Percentiles rank a stretch among this genome's conserved stretches.
phyloP scores from a whole-genome alignment of 495 filamentous ascomycete species.

The Wilcoxina mikolae region DNA sequence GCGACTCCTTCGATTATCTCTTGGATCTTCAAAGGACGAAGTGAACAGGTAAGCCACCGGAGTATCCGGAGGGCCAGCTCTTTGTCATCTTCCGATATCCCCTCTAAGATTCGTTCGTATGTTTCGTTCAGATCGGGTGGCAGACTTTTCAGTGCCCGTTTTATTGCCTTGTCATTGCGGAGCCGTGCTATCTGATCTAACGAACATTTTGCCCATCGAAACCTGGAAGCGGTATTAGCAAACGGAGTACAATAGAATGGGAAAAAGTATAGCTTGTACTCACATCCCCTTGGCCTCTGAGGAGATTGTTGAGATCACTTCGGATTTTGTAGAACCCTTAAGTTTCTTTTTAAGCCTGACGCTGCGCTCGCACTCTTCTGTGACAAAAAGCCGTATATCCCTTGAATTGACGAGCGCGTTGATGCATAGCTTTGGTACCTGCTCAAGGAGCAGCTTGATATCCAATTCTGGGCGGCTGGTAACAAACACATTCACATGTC shows the following conservation, averaged over 20 bases:
- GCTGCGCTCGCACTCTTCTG: background rate
- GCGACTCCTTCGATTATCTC: background rate
- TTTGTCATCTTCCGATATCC: slow-evolving; percentile 20
- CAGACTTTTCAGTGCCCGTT: slow-evolving; percentile 23
- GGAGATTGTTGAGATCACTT: background rate
- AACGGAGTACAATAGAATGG: too few species aligned
- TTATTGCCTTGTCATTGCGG: slow-evolving; percentile 15
- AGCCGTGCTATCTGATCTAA: slow-evolving; percentile 24
- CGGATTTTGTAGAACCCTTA: background rate
- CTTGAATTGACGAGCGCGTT: background rate
- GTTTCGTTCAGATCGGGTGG: slow-evolving; percentile 29
- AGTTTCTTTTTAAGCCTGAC: background rate
- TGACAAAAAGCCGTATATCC: background rate
- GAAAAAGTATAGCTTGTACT: too few species aligned
- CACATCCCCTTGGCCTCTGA: background rate
- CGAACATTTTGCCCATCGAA: slow-evolving; percentile 26
- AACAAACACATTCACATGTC: slow-evolving; percentile 5
- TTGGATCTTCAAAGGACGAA: background rate
- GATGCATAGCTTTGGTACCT: background rate
- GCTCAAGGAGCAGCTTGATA: background rate
- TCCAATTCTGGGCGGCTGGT: slow-evolving; percentile 13
- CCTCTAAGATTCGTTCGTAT: slow-evolving; percentile 26
- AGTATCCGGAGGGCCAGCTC: background rate
- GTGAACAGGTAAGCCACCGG: background rate
- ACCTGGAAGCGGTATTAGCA: too few species aligned